These are phyloP conservation scores for Yamadazyma insecticola DNA, from an alignment of 805 yeast genomes.

Conservation along the genomic window DNA sequence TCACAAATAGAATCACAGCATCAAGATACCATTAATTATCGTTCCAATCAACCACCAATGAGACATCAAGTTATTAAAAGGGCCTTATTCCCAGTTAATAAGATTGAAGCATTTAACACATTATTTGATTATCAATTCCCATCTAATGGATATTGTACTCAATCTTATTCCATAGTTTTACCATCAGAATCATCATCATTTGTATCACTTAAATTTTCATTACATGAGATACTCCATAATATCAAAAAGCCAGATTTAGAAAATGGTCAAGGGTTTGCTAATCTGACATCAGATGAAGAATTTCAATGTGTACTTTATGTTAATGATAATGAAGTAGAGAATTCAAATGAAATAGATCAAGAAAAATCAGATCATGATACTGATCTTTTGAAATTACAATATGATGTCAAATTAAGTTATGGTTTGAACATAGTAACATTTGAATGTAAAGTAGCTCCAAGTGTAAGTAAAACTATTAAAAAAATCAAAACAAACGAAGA, in stretches of 20 bases:
- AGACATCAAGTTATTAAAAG: conserved; percentile 22
- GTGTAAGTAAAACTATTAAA: conserved; percentile 32
- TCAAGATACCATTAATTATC: conserved; percentile 8
- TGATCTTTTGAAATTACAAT: conserved; percentile 22
- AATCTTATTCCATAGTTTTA: conserved; percentile 32
- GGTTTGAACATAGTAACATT: conserved; percentile 37
- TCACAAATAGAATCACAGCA: conserved; percentile 6
- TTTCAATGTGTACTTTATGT: conserved; percentile 36
- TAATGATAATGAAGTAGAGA: conserved; percentile 37
- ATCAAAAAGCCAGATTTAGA: conserved; percentile 28
- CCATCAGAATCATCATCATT: conserved; percentile 34
- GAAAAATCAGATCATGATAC: conserved; percentile 15
- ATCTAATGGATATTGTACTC: conserved; percentile 35
- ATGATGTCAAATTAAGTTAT: conserved; percentile 35
- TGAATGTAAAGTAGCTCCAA: conserved; percentile 40
- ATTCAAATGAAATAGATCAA: conserved; percentile 23
- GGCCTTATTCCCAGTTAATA: conserved; percentile 29
- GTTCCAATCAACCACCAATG: conserved; percentile 13
- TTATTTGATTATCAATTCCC: conserved; percentile 36
- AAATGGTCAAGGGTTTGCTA: conserved; percentile 27
- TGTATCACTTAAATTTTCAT: conserved; percentile 28
- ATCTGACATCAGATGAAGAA: conserved; percentile 34
- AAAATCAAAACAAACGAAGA: conserved; percentile 17
- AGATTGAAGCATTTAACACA: conserved; percentile 19
- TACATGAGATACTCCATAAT: conserved; percentile 29